phyloP scores from a whole-genome alignment of 2,329 filamentous ascomycete species.

The Aspergillus proliferans region DNA sequence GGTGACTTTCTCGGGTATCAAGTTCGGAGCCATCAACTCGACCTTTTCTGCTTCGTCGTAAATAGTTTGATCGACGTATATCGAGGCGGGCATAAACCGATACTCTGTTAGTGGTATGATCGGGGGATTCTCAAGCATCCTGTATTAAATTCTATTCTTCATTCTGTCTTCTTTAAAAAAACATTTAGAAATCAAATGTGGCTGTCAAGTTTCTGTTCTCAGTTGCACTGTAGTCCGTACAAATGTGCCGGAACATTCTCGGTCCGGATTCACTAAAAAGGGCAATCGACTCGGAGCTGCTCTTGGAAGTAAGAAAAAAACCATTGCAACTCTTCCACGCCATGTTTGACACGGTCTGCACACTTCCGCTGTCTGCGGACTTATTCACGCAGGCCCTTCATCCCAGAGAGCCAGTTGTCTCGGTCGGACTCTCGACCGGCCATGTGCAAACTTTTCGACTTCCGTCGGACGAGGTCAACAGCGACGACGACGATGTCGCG shows the following conservation, averaged over 20 bases:
- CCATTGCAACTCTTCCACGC: conserved; percentile 2
- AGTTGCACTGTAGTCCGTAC: not conserved
- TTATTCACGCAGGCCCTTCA: conserved; percentile 86
- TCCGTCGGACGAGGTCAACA: conserved; percentile 50
- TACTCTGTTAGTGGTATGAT: no score
- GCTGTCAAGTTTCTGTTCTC: no score
- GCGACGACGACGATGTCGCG: conserved; percentile 41
- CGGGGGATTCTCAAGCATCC: no score
- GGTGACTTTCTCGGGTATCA: conserved; percentile 55
- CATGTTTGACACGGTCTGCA: conserved; percentile 92
- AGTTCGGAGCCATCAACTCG: conserved; percentile 51
- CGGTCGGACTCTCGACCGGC: conserved; percentile 76
- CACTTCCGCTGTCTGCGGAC: conserved; percentile 75
- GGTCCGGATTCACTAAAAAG: conserved; percentile 13
- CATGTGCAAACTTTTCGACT: conserved; percentile 81
- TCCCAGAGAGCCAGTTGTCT: conserved; percentile 73
- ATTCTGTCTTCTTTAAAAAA: no score
- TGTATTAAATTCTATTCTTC: no score
- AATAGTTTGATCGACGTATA: not conserved
- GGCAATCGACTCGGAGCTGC: conserved; percentile 3
- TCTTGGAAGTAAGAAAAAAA: conserved; percentile 1
- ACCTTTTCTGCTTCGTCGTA: conserved; percentile 33
- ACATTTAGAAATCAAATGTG: no score
- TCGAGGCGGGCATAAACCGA: not conserved
- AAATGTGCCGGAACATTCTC: conserved; percentile 13